Evolutionary conservation across 345 rosid species (phyloP), one percentile per base, ranked within the genome.

Genomic region (Rhizophora apiculata): DNA sequence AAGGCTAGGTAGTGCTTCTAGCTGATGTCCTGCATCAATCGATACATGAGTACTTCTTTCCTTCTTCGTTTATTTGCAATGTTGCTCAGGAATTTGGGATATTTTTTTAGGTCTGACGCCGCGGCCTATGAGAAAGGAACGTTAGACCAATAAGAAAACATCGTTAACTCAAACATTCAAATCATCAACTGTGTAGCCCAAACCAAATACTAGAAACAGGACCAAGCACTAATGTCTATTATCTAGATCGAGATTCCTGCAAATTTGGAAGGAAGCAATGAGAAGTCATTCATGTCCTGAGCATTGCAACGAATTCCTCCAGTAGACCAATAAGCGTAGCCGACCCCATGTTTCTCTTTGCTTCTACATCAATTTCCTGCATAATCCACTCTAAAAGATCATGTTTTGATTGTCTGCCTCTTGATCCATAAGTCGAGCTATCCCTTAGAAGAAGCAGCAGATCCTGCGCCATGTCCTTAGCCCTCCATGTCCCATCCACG

Each of bases 301-400:
- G 88, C 78, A 83, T 93, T 15, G 91, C 89, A 46, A 90, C 81
- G 93, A 88, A 87, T 70, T 88, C 91, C 82, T 92, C 92, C 8
- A 90, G 88, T 69, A 87, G 54, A 37, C 49, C 49, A 3, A 76
- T 81, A 75, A 90, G 75, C 63, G 87, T 74, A 18, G 65, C 19
- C 24, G 83, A 64, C n/a, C 75, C 89, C 0, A 70, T 63, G 55
- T 76, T 81, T 60, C 68, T 54, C 63, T 88, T 91, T 2, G 82
- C 86, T 46, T 86, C 89, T 32, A 87, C 79, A 71, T 90, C 96
- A 46, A 90, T 93, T 57, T 87, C 90, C 43, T 80, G 71, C 98
- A 76, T 77, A 0, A 77, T 67, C 66, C 63, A 66, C 31, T 67
- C 65, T 51, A 91, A 63, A 15, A 84, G 66, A 79, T 85, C 85